A percentile compares a stretch with the other conserved stretches of the same genome.
Evolutionary conservation across 2,329 filamentous ascomycete genomes (phyloP).

Genomic region (Exophiala bonariae): DNA sequence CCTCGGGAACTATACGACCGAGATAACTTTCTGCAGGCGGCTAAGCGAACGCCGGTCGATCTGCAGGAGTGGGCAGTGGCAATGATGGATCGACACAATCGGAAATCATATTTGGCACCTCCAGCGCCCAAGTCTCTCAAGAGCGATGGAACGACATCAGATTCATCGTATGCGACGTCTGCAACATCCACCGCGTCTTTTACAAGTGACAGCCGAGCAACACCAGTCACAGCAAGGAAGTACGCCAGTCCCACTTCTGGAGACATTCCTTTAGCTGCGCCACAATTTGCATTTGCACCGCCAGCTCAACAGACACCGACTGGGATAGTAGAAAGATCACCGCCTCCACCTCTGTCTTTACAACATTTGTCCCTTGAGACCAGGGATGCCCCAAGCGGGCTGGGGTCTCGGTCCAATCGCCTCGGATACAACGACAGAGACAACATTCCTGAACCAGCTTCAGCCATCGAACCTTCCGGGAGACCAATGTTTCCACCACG

Average conservation of each 20-base stretch:
- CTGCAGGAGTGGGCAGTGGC: conserved; percentile 89
- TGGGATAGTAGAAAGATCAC: conserved; percentile 32
- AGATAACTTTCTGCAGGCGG: conserved; percentile 92
- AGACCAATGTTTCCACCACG: conserved; percentile 40
- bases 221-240: conserved; percentile 25
- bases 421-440: conserved; percentile 21
- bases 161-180: conserved; percentile 30
- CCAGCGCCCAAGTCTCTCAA: conserved; percentile 77
- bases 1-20: conserved; percentile 91
- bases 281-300: conserved; percentile 34
- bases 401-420: conserved; percentile 26
- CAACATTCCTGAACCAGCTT: conserved; percentile 36
- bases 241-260: conserved; percentile 67
- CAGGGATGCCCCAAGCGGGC: conserved; percentile 34
- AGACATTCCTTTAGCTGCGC: conserved; percentile 64
- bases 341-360: conserved; percentile 38
- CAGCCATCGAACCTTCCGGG: conserved; percentile 39
- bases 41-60: conserved; percentile 93
- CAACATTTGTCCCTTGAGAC: conserved; percentile 47
- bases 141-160: conserved; percentile 45
- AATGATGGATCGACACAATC: conserved; percentile 92
- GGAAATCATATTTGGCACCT: conserved; percentile 87
- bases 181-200: conserved; percentile 34
- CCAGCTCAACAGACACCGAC: conserved; percentile 21
- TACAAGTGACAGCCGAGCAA: conserved; percentile 35